Evolutionary conservation across 805 yeast genomes (phyloP).

Genomic region (Wickerhamiella galacta): DNA sequence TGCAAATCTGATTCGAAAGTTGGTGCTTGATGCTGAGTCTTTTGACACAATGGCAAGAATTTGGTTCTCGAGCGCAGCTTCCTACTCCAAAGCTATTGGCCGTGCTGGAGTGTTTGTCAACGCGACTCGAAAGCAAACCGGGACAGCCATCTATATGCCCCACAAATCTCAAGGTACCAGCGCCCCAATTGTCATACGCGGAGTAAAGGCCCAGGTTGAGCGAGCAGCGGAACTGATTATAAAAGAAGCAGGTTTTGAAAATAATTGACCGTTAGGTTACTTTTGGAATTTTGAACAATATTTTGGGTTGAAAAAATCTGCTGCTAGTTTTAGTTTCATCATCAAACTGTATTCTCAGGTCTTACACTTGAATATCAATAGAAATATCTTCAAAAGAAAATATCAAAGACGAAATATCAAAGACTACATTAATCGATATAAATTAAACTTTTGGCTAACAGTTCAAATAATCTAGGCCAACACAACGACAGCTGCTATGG

Average conservation of each 20-base stretch:
- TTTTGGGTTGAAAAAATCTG: too few relatives aligned
- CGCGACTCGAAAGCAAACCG: constrained; percentile 38
- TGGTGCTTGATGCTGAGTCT: constrained; percentile 30
- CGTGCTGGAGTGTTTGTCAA: constrained; percentile 56
- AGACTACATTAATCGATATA: too few relatives aligned
- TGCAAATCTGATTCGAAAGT: constrained; percentile 31
- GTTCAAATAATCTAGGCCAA: too few relatives aligned
- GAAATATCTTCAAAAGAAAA: too few relatives aligned
- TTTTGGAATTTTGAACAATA: too few relatives aligned
- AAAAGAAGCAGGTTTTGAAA: background rate
- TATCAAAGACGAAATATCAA: too few relatives aligned
- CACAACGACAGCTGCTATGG: too few relatives aligned
- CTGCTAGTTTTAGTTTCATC: too few relatives aligned
- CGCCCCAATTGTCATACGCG: constrained; percentile 8
- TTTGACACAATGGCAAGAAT: constrained; percentile 43
- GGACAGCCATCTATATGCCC: constrained; percentile 11
- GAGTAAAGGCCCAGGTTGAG: constrained; percentile 5
- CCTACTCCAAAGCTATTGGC: constrained; percentile 54
- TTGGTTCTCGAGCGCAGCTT: constrained; percentile 35
- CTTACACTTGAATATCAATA: too few relatives aligned
- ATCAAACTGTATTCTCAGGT: too few relatives aligned
- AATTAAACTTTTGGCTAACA: too few relatives aligned
- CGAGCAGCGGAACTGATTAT: constrained; percentile 1
- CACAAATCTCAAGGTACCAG: constrained; percentile 5
- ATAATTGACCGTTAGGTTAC: too few relatives aligned